Conservation (phyloP, 2,329 filamentous ascomycete species). For the Curvularia hawaiiensis region DNA sequence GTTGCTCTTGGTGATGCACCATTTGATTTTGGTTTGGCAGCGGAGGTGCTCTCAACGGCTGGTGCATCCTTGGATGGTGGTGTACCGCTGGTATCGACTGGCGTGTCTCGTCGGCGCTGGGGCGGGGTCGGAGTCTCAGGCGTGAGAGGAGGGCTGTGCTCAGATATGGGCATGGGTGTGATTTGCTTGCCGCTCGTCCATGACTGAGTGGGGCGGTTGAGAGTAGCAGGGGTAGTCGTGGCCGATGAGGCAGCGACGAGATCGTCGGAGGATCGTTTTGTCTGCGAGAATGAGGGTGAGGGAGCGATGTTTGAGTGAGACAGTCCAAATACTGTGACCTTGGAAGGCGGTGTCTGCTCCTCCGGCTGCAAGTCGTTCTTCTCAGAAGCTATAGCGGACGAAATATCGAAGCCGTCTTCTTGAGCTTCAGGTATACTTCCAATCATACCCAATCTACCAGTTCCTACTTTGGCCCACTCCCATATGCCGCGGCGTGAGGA, state of each 20-base stretch:
- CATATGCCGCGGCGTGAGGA: conserved; percentile 38
- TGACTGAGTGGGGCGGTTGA: conserved; percentile 9
- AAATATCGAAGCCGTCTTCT: conserved; percentile 39
- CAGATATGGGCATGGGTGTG: conserved; percentile 18
- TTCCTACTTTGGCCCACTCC: conserved; percentile 42
- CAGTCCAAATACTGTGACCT: conserved; percentile 34
- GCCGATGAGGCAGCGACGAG: conserved; percentile 36
- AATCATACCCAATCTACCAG: conserved; percentile 37
- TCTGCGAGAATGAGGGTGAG: conserved; percentile 39
- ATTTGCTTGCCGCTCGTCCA: conserved; percentile 25
- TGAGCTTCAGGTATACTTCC: conserved; percentile 24
- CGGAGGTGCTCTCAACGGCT: not conserved
- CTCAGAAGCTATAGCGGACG: conserved; percentile 33
- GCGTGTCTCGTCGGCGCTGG: conserved; percentile 22
- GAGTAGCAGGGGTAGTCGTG: conserved; percentile 34
- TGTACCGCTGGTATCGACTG: conserved; percentile 1
- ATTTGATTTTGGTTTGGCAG: conserved; percentile 1
- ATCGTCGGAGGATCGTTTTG: conserved; percentile 42
- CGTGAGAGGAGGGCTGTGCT: conserved; percentile 19
- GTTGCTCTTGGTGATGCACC: conserved; percentile 8
- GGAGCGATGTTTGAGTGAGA: conserved; percentile 17
- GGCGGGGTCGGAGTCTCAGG: conserved; percentile 31
- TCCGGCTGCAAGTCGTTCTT: conserved; percentile 20
- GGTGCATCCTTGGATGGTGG: conserved; percentile 14
- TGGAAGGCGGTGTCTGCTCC: conserved; percentile 23